Base-by-base conservation (phyloP, 257 asterid genomes). In the Petunia secreta region DNA sequence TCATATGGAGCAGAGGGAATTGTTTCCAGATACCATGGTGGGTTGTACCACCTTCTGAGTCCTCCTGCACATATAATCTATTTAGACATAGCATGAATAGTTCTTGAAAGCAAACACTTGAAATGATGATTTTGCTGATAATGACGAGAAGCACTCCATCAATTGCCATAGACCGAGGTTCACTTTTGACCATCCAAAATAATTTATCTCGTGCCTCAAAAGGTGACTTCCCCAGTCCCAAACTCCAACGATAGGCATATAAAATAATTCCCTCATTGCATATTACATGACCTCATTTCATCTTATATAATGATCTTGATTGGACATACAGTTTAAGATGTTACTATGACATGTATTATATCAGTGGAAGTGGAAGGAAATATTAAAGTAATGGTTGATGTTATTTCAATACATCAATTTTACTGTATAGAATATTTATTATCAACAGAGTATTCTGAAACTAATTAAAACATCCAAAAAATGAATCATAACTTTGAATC, bases 1-100 rank as follows among this genome's bases (percentile, higher is more conserved):
- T 94, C 97, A 77, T 92, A 96, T 79, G 97, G 93, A 79, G 88
- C 78, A 74, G 92, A 86, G 79, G 98, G 99, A 83, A 92, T 89
- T 63, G 87, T 86, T 85, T 92, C 99, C 39, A 88, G 80, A 78
- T 79, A 92, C 99, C 99, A 96, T 75, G 88, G 89, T 77, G 98
- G 99, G 89, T 94, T 96, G 90, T 92, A 96, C 99, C 99, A 96
- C 87, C 98, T 94, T 82, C 91, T 88, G 74, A 92, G 88, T 67
- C 82, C 93, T 71, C 98, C 99, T 96, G 92, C 75, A 60, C 80
- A 79, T 71, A 86, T 81, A 82, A 80, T 62, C 64, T 44, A 58
- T 14, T 78, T 58, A 82, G 25, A 58, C 63, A 79, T 7, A 77
- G 64, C 7, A 77, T 7, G 53, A 38, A 75, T 0, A 65, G 53